Base-by-base conservation (phyloP, 140 eudicot species). In the Cichorium intybus region DNA sequence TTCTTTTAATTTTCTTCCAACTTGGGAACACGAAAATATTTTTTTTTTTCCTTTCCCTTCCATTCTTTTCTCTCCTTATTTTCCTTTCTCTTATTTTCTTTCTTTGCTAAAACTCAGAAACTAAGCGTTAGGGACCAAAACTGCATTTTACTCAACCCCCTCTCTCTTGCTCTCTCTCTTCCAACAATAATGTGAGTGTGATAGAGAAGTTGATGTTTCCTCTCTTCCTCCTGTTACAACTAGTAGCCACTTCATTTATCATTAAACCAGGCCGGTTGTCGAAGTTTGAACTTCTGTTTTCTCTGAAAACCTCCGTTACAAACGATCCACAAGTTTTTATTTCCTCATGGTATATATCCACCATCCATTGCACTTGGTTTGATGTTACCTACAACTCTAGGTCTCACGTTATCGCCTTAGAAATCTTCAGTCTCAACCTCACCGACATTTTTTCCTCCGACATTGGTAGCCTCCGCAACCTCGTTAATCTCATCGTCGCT, bases 391-490 rank as follows among this genome's bases (percentile, higher is more conserved):
- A 90, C 79, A 76, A 72, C 48, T 4, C 69, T 23, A 15, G 29
- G 45, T 80, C 64, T 18, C 86, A 66, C 52, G 86, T 79, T 11
- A 79, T 63, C 24, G 60, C 79, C 1, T 60, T 86, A 0, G 81
- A 86, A 41, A 43, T 86, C 75, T 80, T 90, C 48, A 43, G 72
- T 23, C 60, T 80, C 18, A 73, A 79, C 45, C 78, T 86, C 76
- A 49, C 81, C 69, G 95, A 89, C 2, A 56, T 66, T 7, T 79
- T 86, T 24, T 77, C 88, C 54, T 67, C 89, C n/a, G 80, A 77
- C 68, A 34, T 86, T n/a, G 80, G 66, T 26, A 60, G 60, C 56
- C 80, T 86, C 45, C 62, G 37, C 0, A 47, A 10, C 72, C 82
- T 86, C n/a, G 35, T 18, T 6, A 70, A 71, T 62, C 83, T 86